phyloP scores from a whole-genome alignment of 352 stramenopile genomes.

The Thalassiosira hispida region DNA sequence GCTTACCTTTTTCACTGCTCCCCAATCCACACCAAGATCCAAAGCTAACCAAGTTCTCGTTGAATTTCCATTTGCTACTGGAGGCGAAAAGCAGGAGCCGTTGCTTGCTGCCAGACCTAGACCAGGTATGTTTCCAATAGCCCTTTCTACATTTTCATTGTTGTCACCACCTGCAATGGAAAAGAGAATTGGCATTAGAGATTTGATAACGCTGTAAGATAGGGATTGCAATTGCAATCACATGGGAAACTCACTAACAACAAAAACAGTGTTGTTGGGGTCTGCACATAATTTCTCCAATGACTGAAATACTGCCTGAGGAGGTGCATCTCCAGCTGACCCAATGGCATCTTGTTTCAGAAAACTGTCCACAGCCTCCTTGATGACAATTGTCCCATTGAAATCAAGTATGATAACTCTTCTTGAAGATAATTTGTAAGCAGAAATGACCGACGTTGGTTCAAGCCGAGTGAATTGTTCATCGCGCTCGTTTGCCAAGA shows the following conservation, averaged over 20 bases:
- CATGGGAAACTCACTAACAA: conserved; percentile 80
- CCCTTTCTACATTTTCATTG: conserved; percentile 87
- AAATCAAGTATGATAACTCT: conserved; percentile 98
- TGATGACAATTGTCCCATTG: conserved; percentile 95
- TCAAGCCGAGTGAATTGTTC: conserved; percentile 83
- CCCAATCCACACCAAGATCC: conserved; percentile 87
- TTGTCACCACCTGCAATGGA: conserved; percentile 81
- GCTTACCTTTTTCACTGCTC: conserved; percentile 84
- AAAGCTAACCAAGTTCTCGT: conserved; percentile 57
- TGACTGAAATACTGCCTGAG: conserved; percentile 89
- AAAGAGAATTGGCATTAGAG: neutral
- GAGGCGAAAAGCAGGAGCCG: conserved; percentile 91
- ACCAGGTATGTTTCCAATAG: conserved; percentile 88
- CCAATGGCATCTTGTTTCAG: conserved; percentile 94
- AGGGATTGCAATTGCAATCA: neutral
- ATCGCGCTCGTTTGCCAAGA: conserved; percentile 60
- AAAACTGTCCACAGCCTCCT: conserved; percentile 90
- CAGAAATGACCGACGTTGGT: conserved; percentile 87
- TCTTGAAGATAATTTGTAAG: conserved; percentile 88
- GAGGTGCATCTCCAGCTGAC: conserved; percentile 91
- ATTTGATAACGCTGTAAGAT: neutral
- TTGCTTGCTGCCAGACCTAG: conserved; percentile 92
- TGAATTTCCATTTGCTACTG: conserved; percentile 14
- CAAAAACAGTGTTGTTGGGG: conserved; percentile 95
- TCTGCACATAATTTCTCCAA: conserved; percentile 90